Base-by-base conservation (phyloP, 2,329 filamentous ascomycete species). In the Sordariomycetes sp. region DNA sequence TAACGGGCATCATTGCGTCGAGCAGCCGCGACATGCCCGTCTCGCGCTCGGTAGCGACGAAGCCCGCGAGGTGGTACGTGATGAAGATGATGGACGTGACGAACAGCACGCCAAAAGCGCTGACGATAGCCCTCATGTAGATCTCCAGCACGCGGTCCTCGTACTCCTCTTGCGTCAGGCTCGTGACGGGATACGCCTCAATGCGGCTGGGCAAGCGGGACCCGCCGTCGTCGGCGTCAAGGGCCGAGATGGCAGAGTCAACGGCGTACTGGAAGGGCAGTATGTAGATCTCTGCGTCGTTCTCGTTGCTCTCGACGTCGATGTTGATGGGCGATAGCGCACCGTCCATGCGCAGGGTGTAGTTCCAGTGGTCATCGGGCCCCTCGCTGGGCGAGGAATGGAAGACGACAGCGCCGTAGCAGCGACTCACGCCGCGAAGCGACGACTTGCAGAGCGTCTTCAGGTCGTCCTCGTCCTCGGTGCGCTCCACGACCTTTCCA, bases 1-100 rank as follows among this genome's bases (percentile, higher is more conserved):
- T 77, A 57, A 88, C 88, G 0, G 89, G 86, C 76, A 94, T 91
- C 89, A 95, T 96, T 57, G 89, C 86, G 69, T 96, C 91, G 51
- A 96, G 82, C 32, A 96, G 76, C 61, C 90, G 88, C 4, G 89
- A 89, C 80, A 96, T 94, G 59, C 90, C 91, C 17, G 84, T 76
- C 72, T 96, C 91, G 58, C 91, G 78, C 70, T 96, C 91, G 1
- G 85, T 83, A 8, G 91, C 90, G 67, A 95, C 85, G 64, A 91
- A 84, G 10, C 91, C 91, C 0, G 89, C 89, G 58, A 95, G 75
- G 65, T 96, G 90, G 67, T 96, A 96, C 42, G 85, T 86, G 28
- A 96, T 80, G 57, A 89, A 89, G 52, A 94, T 84, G 57, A 94
- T 79, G 22, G 84, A 86, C 54, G 90, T 81, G 64, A 95, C 84